Base-by-base conservation (phyloP, 495 filamentous ascomycete genomes). In the Chaetomium cochliodes region DNA sequence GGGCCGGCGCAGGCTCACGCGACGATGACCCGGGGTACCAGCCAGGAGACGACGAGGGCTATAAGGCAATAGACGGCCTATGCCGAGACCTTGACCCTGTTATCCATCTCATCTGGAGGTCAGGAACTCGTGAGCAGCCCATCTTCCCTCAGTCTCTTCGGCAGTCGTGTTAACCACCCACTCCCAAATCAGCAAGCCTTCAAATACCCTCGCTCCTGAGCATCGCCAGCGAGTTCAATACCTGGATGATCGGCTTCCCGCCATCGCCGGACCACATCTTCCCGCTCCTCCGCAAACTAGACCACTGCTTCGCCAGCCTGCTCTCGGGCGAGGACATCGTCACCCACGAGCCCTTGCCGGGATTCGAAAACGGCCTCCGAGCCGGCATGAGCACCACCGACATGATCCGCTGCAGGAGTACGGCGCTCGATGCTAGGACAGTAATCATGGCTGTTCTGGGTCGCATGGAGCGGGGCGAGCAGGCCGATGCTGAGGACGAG, bases 161-260 rank as follows among this genome's bases (percentile, higher is more conserved):
- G 41, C 3, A 33, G n/a, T 18, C 12, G 6, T 30, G 37, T 53
- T 68, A 26, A 61, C 42, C 0, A 44, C 22, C 68, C 0, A 37
- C 11, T 37, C 33, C 8, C 9, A 9, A 12, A 37, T 37, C 16
- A 93, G 91, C 92, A 39, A 85, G 84, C 46, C 80, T 96, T n/a
- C 91, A 96, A 78, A 86, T 92, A 15, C 89, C 91, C 37, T 92
- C 89, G 70, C 80, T 96, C 12, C 84, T 96, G 25, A 89, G 86
- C 60, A 80, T 96, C 55, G 91, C 92, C 0, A 81, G 86, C 59
- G 79, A 92, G 28, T 74, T 90, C 18, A 84, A 84, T 64, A 83
- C 80, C 0, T 90, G 87, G 73, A 75, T 96, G 5, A 70, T 81
- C 7, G 79, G 82, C 0, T 93, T 93, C 74, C 80, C 86, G 0